Percentiles rank a stretch among this genome's conserved stretches.
These are phyloP conservation scores for Talaromyces sp. DNA, from an alignment of 2,329 filamentous ascomycete species.

Conservation along the genomic window DNA sequence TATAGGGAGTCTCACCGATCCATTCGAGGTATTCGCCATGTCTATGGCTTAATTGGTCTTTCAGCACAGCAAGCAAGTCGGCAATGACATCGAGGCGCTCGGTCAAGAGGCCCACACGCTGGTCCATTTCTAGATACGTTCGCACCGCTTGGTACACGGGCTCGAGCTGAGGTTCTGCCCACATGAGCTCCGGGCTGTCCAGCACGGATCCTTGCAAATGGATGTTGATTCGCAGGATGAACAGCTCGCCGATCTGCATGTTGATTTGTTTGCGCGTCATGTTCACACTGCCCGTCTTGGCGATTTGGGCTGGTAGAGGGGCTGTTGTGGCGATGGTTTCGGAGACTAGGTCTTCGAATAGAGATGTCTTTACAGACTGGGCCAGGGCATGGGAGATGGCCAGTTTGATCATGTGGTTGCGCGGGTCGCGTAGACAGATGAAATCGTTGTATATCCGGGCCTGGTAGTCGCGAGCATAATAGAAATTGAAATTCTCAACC, in stretches of 20 bases:
- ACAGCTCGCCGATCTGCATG: slow-evolving; percentile 98
- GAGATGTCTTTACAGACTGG: slow-evolving; percentile 94
- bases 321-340: slow-evolving; percentile 92
- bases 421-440: slow-evolving; percentile 87
- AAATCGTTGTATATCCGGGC: slow-evolving; percentile 99
- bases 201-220: slow-evolving; percentile 95
- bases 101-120: slow-evolving; percentile 81
- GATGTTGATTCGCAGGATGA: slow-evolving; percentile 96
- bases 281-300: slow-evolving; percentile 84
- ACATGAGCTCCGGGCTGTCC: slow-evolving; percentile 95
- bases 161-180: slow-evolving; percentile 94
- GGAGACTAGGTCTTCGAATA: slow-evolving; percentile 93
- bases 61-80: slow-evolving; percentile 85
- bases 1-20: slow-evolving; percentile 63
- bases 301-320: slow-evolving; percentile 88
- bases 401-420: slow-evolving; percentile 96
- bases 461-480: slow-evolving; percentile 97
- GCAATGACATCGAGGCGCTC: slow-evolving; percentile 90
- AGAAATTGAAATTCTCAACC: slow-evolving; percentile 98
- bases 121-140: slow-evolving; percentile 97
- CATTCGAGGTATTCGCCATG: slow-evolving; percentile 86
- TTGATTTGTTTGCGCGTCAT: slow-evolving; percentile 89
- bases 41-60: slow-evolving; percentile 91
- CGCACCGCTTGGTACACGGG: slow-evolving; percentile 94
- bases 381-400: slow-evolving; percentile 93